phyloP scores from a whole-genome alignment of 805 yeast genomes.

The Peterozyma toletana region DNA sequence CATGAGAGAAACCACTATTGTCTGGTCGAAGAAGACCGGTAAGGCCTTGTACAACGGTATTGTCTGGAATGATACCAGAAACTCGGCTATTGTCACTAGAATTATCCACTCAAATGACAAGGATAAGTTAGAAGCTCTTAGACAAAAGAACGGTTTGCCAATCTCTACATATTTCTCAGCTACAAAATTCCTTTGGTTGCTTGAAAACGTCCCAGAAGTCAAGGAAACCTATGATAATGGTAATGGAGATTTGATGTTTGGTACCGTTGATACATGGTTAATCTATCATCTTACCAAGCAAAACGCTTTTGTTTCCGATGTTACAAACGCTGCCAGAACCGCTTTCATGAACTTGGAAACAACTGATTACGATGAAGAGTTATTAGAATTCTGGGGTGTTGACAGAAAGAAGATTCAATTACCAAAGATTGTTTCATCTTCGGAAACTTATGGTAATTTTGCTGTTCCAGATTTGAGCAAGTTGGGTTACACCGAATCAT shows the following conservation, averaged over 20 bases:
- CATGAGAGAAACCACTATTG: slow-evolving; percentile 90
- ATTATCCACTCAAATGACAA: slow-evolving; percentile 46
- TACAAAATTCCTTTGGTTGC: slow-evolving; percentile 81
- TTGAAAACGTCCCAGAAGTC: slow-evolving; percentile 69
- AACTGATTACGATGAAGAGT: slow-evolving; percentile 64
- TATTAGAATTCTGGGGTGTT: slow-evolving; percentile 74
- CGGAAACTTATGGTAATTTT: slow-evolving; percentile 73
- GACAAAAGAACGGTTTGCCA: slow-evolving; percentile 75
- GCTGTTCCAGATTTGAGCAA: slow-evolving; percentile 48
- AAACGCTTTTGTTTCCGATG: slow-evolving; percentile 70
- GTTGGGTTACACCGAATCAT: slow-evolving; percentile 41
- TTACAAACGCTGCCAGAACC: slow-evolving; percentile 88
- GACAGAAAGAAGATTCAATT: slow-evolving; percentile 56
- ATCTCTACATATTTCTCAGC: slow-evolving; percentile 89
- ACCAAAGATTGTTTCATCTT: slow-evolving; percentile 75
- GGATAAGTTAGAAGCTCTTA: slow-evolving; percentile 49
- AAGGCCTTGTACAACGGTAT: slow-evolving; percentile 80
- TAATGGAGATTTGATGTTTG: slow-evolving; percentile 72
- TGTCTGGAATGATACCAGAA: slow-evolving; percentile 95
- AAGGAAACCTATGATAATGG: slow-evolving; percentile 65
- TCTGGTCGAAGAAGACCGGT: slow-evolving; percentile 84
- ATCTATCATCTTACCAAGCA: slow-evolving; percentile 75
- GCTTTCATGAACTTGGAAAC: slow-evolving; percentile 80
- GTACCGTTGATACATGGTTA: slow-evolving; percentile 93
- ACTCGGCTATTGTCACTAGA: slow-evolving; percentile 61